Conservation (phyloP, 2,329 filamentous ascomycete species). For the Verticillium dahliae region DNA sequence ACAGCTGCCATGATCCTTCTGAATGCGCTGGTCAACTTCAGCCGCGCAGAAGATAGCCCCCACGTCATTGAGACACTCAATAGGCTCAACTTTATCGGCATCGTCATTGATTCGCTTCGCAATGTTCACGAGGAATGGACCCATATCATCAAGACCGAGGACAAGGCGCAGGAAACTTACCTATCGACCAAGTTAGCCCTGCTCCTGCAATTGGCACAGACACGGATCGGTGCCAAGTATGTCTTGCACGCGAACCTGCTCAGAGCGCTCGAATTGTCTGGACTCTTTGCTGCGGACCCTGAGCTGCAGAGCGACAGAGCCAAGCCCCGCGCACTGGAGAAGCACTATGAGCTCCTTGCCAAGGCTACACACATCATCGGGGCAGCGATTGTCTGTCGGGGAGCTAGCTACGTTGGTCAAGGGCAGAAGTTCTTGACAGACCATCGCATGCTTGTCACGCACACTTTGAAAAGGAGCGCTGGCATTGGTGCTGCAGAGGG, state of each 20-base stretch:
- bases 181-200: constrained; percentile 71
- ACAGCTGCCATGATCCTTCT: constrained; percentile 83
- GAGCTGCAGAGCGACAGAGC: constrained; percentile 79
- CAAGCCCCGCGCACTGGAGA: constrained; percentile 63
- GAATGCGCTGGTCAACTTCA: constrained; percentile 67
- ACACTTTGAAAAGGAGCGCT: constrained; percentile 83
- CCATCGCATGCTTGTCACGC: constrained; percentile 77
- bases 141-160: constrained; percentile 40
- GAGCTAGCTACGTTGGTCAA: constrained; percentile 74
- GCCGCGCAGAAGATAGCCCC: constrained; percentile 62
- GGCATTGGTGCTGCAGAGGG: constrained; percentile 56
- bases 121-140: constrained; percentile 68
- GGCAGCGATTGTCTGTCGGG: constrained; percentile 73
- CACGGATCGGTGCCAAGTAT: constrained; percentile 73
- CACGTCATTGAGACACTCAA: constrained; percentile 75
- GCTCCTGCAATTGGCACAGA: constrained; percentile 78
- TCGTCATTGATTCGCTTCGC: constrained; percentile 83
- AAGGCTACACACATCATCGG: constrained; percentile 76
- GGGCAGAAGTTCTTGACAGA: constrained; percentile 75
- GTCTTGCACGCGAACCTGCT: constrained; percentile 89
- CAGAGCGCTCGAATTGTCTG: constrained; percentile 69
- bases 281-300: constrained; percentile 84
- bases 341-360: constrained; percentile 79
- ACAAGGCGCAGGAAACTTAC: constrained; percentile 41
- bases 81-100: constrained; percentile 82